Base-by-base conservation (phyloP, 2,329 filamentous ascomycete genomes). In the Aspergillus arachidicola region DNA sequence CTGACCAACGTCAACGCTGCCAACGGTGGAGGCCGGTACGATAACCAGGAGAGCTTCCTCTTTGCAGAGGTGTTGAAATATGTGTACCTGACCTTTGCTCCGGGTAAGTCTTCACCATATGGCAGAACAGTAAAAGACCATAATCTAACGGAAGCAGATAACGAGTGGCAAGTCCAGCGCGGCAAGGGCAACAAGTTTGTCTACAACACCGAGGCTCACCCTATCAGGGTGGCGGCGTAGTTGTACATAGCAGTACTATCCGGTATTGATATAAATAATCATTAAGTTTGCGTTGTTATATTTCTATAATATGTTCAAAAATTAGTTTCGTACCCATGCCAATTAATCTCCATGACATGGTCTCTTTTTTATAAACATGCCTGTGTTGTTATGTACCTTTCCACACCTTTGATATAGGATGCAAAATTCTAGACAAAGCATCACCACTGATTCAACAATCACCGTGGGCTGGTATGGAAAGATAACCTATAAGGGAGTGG, bases 11-110 rank as follows among this genome's bases (percentile, higher is more conserved):
- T 96, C 53, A 92, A 91, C 68, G 79, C 78, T 3, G 70, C 72
- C 4, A 82, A 81, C 34, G 91, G 91, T 11, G 91, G 90, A 1
- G 77, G 79, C 0, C 87, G 85, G 63, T 76, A 78, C 48, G 87
- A 96, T 75, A 89, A 90, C 75, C 91, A 94, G 83, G 92, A 96
- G 79, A 94, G 90, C 71, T 96, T 95, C 80, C 89, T 91, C 82
- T 93, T 96, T 76, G 92, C 93, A 0, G 93, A 96, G 81, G 90
- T 93, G 66, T 75, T 96, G 76, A 96, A 96, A 83, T 96, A 96
- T 76, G 82, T 85, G 61, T 96, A 91, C 79, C 75, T 96, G 70
- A 91, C 91, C 63, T 87, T 88, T 73, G 83, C 86, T 0, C 70
- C 73, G 21, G 76, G 75, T 77, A 69, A 65, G 69, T 66, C 56